Evolutionary conservation across 73 alveolate species (phyloP), one percentile per base, ranked within the genome.

Genomic region (Uronychia binucleata): DNA sequence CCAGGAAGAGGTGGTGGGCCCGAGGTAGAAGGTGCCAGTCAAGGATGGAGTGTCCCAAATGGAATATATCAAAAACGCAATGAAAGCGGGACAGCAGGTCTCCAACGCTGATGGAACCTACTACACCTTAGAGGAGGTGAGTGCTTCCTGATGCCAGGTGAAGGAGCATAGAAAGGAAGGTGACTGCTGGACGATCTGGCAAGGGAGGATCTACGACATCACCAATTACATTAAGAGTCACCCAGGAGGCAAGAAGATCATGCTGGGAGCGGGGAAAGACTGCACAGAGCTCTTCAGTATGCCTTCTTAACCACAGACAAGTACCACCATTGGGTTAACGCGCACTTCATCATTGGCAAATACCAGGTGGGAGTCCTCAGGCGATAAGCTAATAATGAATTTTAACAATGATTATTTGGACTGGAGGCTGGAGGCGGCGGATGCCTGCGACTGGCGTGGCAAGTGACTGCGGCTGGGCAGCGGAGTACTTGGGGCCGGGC

Each of bases 271-370:
- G 26, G 99, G 99, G 13, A 89, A 90, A 76, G 99, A 96, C 90
- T 96, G 99, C 78, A 96, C 98, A 26, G 92, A 82, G 33, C 93
- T 92, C 30, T 96, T 91, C 77, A 86, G 67, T 46, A 46, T 11
- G 67, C 19, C 19, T 11, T 46, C 67, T 19, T 46, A 46, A 46
- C 67, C 67, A 5, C 67, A 46, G 67, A 91, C 85, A 77, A 93
- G 78, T 94, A 95, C 82, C 99, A 96, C 78, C 98, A 97, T 27
- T 96, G 99, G 99, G 98, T 96, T 32, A 96, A 95, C 80, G 94
- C 96, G 0, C 89, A 87, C 35, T 86, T 90, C 82, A 31, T 96
- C 14, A 86, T 94, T 19, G 97, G 97, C 77, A 91, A 88, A 79
- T 82, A 82, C 86, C 93, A 96, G 67, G 94, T 96, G 13, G 99